These are phyloP conservation scores for Fusarium anguioides DNA, from an alignment of 2,329 filamentous ascomycete genomes.

Conservation along the genomic window DNA sequence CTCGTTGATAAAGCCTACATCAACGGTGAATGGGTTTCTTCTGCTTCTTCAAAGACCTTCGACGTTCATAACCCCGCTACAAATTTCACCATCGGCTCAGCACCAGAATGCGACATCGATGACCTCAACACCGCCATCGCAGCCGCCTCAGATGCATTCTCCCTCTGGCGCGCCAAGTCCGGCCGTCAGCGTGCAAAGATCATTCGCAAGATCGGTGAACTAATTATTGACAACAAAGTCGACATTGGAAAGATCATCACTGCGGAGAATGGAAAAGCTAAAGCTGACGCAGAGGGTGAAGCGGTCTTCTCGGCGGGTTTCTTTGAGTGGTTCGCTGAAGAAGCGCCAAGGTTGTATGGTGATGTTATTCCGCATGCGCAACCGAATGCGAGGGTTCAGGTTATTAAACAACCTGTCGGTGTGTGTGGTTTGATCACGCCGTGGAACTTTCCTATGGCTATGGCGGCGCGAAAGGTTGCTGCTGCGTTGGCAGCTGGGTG, in stretches of 20 bases:
- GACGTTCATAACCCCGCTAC: constrained; percentile 77
- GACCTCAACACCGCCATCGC: constrained; percentile 77
- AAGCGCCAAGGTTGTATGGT: constrained; percentile 65
- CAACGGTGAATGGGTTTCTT: constrained; percentile 79
- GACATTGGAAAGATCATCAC: constrained; percentile 75
- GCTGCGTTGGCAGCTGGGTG: constrained; percentile 76
- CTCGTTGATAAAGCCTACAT: constrained; percentile 63
- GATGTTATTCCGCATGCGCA: constrained; percentile 67
- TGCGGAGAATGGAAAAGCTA: constrained; percentile 76
- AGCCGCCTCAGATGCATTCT: constrained; percentile 68
- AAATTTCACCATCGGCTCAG: constrained; percentile 72
- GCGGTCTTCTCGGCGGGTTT: constrained; percentile 69
- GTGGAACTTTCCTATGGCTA: constrained; percentile 68
- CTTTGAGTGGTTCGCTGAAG: constrained; percentile 66
- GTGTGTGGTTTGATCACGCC: constrained; percentile 49
- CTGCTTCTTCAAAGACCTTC: constrained; percentile 77
- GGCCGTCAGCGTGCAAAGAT: constrained; percentile 69
- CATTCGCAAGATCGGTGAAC: constrained; percentile 71
- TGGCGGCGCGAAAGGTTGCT: constrained; percentile 59
- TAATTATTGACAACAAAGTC: constrained; percentile 71
- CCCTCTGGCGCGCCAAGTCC: constrained; percentile 66
- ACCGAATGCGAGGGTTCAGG: constrained; percentile 72
- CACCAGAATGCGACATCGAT: constrained; percentile 75
- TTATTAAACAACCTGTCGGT: constrained; percentile 57
- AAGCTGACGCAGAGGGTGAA: constrained; percentile 68